A percentile compares a stretch with the other conserved stretches of the same genome.
phyloP scores from a whole-genome alignment of 1,284 basidiomycete genomes.

The Bjerkandera adusta region DNA sequence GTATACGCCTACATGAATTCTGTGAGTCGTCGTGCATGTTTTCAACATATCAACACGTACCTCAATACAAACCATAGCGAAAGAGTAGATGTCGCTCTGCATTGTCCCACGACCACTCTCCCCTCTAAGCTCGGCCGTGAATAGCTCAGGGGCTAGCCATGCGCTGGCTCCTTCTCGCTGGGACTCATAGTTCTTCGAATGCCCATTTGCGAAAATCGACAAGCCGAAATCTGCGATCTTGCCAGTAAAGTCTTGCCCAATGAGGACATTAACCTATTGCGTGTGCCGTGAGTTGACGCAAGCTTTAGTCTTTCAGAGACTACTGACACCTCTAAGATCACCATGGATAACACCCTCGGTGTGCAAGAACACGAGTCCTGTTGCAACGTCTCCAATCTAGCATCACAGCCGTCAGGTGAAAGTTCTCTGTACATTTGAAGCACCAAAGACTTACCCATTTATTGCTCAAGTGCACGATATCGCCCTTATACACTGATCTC shows the following conservation, averaged over 20 bases:
- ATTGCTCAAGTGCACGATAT: no score
- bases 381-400: slow-evolving; percentile 10
- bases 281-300: not conserved
- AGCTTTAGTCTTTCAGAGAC: not conserved
- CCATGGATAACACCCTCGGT: slow-evolving; percentile 15
- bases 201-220: slow-evolving; percentile 10
- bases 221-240: slow-evolving; percentile 18
- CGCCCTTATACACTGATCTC: no score
- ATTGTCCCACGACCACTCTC: slow-evolving; percentile 1
- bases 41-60: no score
- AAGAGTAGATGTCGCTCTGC: slow-evolving; percentile 14
- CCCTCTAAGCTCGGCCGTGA: not conserved
- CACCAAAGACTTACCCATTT: no score
- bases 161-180: slow-evolving; percentile 9
- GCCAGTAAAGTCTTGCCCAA: slow-evolving; percentile 7
- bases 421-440: no score
- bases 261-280: slow-evolving; percentile 18
- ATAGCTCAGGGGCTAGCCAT: slow-evolving; percentile 20
- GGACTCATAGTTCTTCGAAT: slow-evolving; percentile 3
- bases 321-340: slow-evolving; percentile 16
- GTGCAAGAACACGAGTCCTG: slow-evolving; percentile 17
- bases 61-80: slow-evolving; percentile 10
- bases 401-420: no score
- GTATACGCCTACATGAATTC: not conserved
- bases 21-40: not conserved